Percentiles rank a stretch among this genome's conserved stretches.
phyloP scores from a whole-genome alignment of 208 protist species.

The Phytomonas francai region DNA sequence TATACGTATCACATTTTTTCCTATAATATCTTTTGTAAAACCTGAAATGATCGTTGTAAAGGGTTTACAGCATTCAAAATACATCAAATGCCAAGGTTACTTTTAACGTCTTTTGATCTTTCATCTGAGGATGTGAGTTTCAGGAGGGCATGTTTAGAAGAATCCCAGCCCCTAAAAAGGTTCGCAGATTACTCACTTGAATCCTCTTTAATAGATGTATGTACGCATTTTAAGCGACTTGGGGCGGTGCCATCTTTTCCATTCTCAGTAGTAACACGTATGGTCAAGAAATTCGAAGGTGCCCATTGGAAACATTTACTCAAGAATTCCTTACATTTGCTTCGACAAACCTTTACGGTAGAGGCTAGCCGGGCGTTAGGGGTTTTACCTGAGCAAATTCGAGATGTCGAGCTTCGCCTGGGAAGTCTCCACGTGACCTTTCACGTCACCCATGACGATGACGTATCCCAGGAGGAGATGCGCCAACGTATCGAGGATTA shows the following conservation, averaged over 20 bases:
- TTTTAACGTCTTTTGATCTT: background rate
- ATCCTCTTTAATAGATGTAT: background rate
- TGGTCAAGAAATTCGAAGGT: conserved; percentile 73
- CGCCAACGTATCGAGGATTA: conserved; percentile 60
- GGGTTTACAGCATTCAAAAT: background rate
- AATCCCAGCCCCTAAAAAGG: background rate
- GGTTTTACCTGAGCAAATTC: conserved; percentile 35
- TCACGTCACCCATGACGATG: conserved; percentile 71
- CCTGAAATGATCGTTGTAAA: background rate
- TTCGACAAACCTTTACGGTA: conserved; percentile 40
- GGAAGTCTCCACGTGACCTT: conserved; percentile 83
- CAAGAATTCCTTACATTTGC: conserved; percentile 18
- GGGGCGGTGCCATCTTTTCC: background rate
- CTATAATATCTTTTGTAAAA: background rate
- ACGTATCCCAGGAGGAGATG: conserved; percentile 63
- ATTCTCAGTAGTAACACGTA: conserved; percentile 15
- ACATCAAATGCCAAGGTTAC: background rate
- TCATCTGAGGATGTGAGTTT: background rate
- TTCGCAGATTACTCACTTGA: background rate
- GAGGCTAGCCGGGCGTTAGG: conserved; percentile 46
- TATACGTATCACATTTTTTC: background rate
- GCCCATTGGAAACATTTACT: conserved; percentile 63
- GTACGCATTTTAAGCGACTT: background rate
- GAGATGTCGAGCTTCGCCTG: conserved; percentile 44
- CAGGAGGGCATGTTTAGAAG: background rate